Evolutionary conservation across 192 early-diverging fungal species (phyloP).

Genomic region (Phycomyces nitens): DNA sequence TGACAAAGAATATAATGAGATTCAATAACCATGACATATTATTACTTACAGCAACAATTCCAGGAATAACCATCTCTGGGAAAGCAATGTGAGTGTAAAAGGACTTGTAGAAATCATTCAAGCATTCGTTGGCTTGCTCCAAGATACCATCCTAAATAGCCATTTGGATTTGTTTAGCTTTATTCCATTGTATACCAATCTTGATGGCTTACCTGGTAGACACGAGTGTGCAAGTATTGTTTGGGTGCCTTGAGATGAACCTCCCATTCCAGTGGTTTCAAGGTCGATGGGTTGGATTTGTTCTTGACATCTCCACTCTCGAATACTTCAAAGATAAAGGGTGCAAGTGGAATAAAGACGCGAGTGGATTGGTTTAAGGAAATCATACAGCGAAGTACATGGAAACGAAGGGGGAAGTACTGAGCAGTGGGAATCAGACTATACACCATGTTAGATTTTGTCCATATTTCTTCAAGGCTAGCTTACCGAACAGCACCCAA

Average conservation of each 20-base stretch:
- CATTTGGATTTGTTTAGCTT: neutral
- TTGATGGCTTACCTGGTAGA: constrained; percentile 64
- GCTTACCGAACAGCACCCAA: constrained; percentile 58
- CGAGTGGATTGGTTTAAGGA: constrained; percentile 69
- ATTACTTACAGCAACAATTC: constrained; percentile 64
- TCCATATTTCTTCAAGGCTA: too few species aligned
- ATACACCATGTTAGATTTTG: too few species aligned
- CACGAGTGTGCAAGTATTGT: constrained; percentile 75
- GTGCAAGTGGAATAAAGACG: constrained; percentile 81
- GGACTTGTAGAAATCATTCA: constrained; percentile 74
- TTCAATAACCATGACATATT: too few species aligned
- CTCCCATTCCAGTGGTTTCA: constrained; percentile 83
- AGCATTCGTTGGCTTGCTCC: constrained; percentile 69
- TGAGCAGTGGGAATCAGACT: constrained; percentile 86
- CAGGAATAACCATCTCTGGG: constrained; percentile 90
- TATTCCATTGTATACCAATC: too few species aligned
- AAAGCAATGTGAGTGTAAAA: constrained; percentile 83
- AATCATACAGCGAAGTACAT: constrained; percentile 70
- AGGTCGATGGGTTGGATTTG: constrained; percentile 71
- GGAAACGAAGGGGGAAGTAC: constrained; percentile 92
- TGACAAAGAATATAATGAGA: neutral
- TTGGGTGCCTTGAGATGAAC: constrained; percentile 76
- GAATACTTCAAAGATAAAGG: constrained; percentile 82
- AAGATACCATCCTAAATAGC: constrained; percentile 63
- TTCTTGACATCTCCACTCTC: constrained; percentile 70